Base-by-base conservation (phyloP, 805 yeast genomes). In the Spathaspora boniae region DNA sequence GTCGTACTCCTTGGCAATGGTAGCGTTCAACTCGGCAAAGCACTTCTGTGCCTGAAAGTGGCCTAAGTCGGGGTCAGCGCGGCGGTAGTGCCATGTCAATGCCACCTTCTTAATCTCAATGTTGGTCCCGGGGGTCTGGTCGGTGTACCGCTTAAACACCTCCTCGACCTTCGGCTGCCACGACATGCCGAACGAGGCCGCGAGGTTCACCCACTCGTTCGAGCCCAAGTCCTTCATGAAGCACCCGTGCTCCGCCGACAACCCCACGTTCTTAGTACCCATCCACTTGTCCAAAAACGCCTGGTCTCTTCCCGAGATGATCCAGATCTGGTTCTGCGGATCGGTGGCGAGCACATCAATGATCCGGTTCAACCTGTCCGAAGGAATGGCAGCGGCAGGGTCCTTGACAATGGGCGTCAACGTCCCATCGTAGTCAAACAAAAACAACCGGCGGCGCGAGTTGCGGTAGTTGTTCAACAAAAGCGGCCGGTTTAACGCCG, bases 331-430 rank as follows among this genome's bases (percentile, higher is more conserved):
- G 61, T 93, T 93, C 41, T 70, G 70, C 5, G 91, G 87, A 56
- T 91, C 98, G 9, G 69, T 67, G 2, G 82, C 69, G 35, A 93
- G 68, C 20, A 68, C 64, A 18, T 73, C 68, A 40, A 93, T 59
- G 9, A 83, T 76, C 6, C 68, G 59, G 36, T 76, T 69, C 29
- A 93, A 67, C 46, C 82, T 72, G 3, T 81, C 79, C 1, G 95
- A 80, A 3, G 99, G 98, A 27, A 93, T 84, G 0, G 98, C 98
- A 0, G 98, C 97, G n/a, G 91, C 87, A 2, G 99, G 99, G 49
- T 93, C 98, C 26, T 79, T 75, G 3, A 93, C 98, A 53, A 93
- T 93, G 9, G 98, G 98, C 0, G 98, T 87, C 47, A 93, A 69
- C 1, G 99, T 93, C 19, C 99, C 99, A 56, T 93, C 99, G 56